These are phyloP conservation scores for Beauveria rudraprayagi DNA, from an alignment of 2,329 filamentous ascomycete species.

Conservation along the genomic window DNA sequence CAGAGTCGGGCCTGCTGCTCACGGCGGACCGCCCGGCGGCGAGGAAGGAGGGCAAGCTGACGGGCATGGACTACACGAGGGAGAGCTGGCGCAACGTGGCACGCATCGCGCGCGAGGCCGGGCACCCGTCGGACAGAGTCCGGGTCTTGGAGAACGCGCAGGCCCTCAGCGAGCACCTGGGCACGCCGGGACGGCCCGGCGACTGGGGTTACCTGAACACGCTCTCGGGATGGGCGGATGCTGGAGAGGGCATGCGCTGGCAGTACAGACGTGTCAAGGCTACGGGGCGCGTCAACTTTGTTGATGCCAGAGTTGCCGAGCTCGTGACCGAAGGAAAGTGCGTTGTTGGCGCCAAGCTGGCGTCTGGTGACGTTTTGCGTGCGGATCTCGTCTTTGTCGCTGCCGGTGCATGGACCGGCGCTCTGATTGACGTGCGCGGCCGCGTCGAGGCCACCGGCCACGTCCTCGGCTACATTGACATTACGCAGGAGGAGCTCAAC, in stretches of 20 bases:
- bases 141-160: slow-evolving; percentile 35
- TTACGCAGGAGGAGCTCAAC: slow-evolving; percentile 64
- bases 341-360: slow-evolving; percentile 45
- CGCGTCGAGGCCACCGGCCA: slow-evolving; percentile 77
- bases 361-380: slow-evolving; percentile 28
- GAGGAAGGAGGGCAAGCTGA: slow-evolving; percentile 26
- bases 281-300: slow-evolving; percentile 47
- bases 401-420: slow-evolving; percentile 78
- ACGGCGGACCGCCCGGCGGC: slow-evolving; percentile 42
- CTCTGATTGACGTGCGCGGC: slow-evolving; percentile 68
- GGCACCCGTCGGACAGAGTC: slow-evolving; percentile 30
- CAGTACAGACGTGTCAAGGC: slow-evolving; percentile 46
- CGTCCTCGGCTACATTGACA: slow-evolving; percentile 65
- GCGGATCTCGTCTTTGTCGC: slow-evolving; percentile 74
- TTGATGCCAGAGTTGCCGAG: slow-evolving; percentile 39
- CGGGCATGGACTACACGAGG: slow-evolving; percentile 50
- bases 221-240: slow-evolving; percentile 73
- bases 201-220: slow-evolving; percentile 67
- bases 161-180: slow-evolving; percentile 36
- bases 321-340: slow-evolving; percentile 31
- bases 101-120: slow-evolving; percentile 34
- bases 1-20: slow-evolving; percentile 60
- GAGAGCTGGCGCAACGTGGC: slow-evolving; percentile 55
- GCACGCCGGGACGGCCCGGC: slow-evolving; percentile 45
- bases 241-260: slow-evolving; percentile 61